A percentile compares a stretch with the other conserved stretches of the same genome.
Conservation (phyloP, 345 rosid species). For the Heritiera fomes region DNA sequence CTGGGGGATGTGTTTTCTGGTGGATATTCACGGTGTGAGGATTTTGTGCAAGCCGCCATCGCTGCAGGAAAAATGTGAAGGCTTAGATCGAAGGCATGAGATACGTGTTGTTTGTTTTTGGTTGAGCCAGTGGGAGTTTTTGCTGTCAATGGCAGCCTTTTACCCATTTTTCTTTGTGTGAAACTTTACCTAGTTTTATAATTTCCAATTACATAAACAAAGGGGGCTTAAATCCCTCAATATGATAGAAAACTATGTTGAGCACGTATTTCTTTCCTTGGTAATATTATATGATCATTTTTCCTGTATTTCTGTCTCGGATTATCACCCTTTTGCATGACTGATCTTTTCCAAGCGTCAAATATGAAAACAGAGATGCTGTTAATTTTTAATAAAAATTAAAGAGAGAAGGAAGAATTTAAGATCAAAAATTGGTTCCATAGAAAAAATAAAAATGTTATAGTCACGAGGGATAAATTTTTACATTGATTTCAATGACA, state of each 20-base stretch:
- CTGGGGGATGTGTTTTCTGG: constrained; percentile 73
- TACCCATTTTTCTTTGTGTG: background rate
- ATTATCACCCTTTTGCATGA: no score
- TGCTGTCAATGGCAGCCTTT: background rate
- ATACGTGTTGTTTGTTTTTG: background rate
- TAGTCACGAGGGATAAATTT: no score
- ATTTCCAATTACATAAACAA: no score
- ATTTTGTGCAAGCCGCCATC: constrained; percentile 74
- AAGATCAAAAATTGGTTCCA: no score
- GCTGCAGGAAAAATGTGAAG: constrained; percentile 47
- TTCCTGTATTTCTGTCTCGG: background rate
- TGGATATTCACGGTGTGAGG: constrained; percentile 65
- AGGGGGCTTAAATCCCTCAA: background rate
- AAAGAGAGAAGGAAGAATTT: no score
- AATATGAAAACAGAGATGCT: no score
- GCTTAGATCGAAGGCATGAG: constrained; percentile 13
- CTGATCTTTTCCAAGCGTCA: no score
- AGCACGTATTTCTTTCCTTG: background rate
- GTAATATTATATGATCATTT: background rate
- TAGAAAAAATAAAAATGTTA: no score
- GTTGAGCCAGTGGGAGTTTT: background rate
- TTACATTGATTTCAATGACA: no score
- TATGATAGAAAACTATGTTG: background rate
- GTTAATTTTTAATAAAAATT: no score
- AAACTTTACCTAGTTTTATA: no score